Conservation (phyloP, 192 early-diverging fungal genomes). For the Backusella parvicylindrica region DNA sequence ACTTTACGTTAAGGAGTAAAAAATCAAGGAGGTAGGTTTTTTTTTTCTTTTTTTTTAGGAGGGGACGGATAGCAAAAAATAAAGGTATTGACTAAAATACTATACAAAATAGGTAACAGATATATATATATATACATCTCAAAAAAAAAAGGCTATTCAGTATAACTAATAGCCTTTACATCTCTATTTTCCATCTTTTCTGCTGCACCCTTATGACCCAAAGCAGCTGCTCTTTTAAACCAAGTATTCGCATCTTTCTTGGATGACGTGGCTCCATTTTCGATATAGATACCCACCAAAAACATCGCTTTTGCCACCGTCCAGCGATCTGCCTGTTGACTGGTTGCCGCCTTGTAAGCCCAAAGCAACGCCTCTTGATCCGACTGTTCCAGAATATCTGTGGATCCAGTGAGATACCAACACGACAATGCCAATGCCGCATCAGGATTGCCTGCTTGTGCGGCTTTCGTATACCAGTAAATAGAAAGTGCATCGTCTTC, state of each 20-base stretch:
- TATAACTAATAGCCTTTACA: neutral
- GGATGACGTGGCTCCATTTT: conserved; percentile 82
- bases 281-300: conserved; percentile 89
- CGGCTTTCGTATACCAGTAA: conserved; percentile 92
- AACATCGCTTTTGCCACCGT: conserved; percentile 81
- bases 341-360: conserved; percentile 92
- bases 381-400: conserved; percentile 78
- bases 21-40: neutral
- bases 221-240: conserved; percentile 76
- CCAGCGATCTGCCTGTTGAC: conserved; percentile 56
- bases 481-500: conserved; percentile 86
- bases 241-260: conserved; percentile 75
- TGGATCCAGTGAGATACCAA: conserved; percentile 91
- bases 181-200: conserved; percentile 18
- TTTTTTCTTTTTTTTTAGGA: neutral
- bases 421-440: conserved; percentile 91
- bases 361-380: conserved; percentile 95
- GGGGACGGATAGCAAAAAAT: neutral
- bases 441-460: conserved; percentile 85
- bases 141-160: neutral
- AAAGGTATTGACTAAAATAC: neutral
- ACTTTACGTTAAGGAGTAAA: neutral
- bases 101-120: neutral
- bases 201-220: conserved; percentile 82
- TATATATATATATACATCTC: neutral